Conservation (phyloP, 805 yeast genomes). For the Saccharomyces cerevisiae region DNA sequence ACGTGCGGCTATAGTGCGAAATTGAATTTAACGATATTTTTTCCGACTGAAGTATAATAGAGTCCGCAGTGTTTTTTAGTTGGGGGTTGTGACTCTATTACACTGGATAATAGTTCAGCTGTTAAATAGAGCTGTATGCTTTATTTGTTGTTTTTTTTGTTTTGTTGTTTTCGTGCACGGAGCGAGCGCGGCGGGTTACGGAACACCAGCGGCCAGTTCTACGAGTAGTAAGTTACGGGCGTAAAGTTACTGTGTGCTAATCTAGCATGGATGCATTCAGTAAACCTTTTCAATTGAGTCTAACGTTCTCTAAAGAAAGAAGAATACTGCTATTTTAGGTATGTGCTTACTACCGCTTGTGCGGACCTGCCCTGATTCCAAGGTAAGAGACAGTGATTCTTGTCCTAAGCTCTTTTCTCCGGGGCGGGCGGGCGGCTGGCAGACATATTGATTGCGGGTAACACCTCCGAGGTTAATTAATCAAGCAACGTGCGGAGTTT, state of each 20-base stretch:
- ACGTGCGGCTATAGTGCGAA: not conserved
- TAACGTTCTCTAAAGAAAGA: not conserved
- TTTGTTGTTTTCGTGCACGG: not conserved
- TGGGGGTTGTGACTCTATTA: not conserved
- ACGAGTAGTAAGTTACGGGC: not conserved
- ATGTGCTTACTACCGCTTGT: not conserved
- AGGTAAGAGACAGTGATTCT: not conserved
- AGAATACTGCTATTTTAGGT: not conserved
- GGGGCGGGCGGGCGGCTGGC: not conserved
- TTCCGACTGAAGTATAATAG: not conserved
- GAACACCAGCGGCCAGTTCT: not conserved
- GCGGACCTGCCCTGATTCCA: not conserved
- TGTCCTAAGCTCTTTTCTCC: not conserved
- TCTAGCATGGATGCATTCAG: not conserved
- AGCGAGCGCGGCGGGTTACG: not conserved
- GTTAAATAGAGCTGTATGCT: not conserved
- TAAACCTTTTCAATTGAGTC: not conserved
- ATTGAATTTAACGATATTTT: not conserved
- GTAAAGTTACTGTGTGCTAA: not conserved
- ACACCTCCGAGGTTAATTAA: not conserved
- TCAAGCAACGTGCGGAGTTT: not conserved
- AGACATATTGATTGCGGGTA: not conserved
- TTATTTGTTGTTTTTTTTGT: conserved; percentile 2
- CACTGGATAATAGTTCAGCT: not conserved
- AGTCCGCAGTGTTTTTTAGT: not conserved